Conservation (phyloP, 108 stramenopile genomes). For the Discostella pseudostelligera region DNA sequence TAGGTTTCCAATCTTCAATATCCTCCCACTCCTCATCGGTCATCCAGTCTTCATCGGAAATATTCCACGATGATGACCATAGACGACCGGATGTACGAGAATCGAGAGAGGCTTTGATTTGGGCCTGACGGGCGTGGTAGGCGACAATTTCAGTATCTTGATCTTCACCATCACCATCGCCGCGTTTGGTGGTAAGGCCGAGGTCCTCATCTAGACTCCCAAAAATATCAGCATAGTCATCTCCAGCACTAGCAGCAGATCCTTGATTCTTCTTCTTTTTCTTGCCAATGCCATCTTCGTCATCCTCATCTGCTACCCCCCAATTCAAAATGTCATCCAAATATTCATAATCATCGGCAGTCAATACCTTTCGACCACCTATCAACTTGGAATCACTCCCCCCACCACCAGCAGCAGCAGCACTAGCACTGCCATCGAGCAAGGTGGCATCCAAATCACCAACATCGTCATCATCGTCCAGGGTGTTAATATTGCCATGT, state of each 20-base stretch:
- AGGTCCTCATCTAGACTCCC: not conserved
- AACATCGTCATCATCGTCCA: slow-evolving; percentile 16
- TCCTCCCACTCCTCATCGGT: slow-evolving; percentile 48
- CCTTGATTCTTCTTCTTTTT: slow-evolving; percentile 22
- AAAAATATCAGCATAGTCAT: slow-evolving; percentile 5
- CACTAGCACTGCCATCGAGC: not conserved
- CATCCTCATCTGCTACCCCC: slow-evolving; percentile 15
- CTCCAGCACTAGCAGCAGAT: no score
- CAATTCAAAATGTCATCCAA: slow-evolving; percentile 6
- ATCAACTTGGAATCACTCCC: not conserved
- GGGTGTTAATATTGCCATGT: slow-evolving; percentile 18
- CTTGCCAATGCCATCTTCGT: slow-evolving; percentile 8
- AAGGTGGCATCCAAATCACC: no score
- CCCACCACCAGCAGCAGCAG: not conserved
- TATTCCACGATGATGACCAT: slow-evolving; percentile 62
- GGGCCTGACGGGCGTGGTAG: slow-evolving; percentile 23
- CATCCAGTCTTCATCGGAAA: slow-evolving; percentile 72
- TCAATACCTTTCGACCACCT: slow-evolving; percentile 1
- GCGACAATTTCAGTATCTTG: not conserved
- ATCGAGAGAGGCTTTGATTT: slow-evolving; percentile 54
- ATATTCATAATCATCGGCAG: slow-evolving; percentile 26
- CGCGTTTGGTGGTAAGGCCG: no score
- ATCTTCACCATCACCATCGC: not conserved
- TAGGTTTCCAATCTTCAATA: slow-evolving; percentile 71
- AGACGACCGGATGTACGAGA: slow-evolving; percentile 49